Evolutionary conservation across 805 yeast genomes (phyloP).

Genomic region (Saccharomycopsis sp.): DNA sequence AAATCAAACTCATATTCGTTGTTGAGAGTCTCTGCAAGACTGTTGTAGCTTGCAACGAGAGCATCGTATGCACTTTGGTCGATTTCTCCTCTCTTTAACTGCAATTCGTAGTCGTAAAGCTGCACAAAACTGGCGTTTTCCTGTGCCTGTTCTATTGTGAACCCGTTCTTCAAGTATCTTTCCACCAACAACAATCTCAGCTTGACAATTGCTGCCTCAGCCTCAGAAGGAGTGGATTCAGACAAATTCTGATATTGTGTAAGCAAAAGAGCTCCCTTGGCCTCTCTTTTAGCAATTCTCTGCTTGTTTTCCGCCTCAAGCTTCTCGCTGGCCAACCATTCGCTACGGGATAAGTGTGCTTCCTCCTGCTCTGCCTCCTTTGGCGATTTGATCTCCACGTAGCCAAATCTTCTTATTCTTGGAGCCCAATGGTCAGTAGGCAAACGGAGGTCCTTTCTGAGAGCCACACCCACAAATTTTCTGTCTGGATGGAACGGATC

Average conservation of each 20-base stretch:
- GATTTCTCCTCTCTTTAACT: constrained; percentile 34
- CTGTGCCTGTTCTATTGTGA: constrained; percentile 47
- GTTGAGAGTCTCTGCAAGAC: constrained; percentile 36
- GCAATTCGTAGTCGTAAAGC: constrained; percentile 38
- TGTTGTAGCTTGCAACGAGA: constrained; percentile 29
- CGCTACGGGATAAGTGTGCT: constrained; percentile 59
- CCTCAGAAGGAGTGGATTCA: constrained; percentile 26
- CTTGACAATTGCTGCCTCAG: constrained; percentile 30
- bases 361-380: constrained; percentile 52
- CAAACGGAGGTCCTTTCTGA: constrained; percentile 51
- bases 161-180: constrained; percentile 55
- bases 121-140: constrained; percentile 49
- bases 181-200: constrained; percentile 49
- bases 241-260: constrained; percentile 28
- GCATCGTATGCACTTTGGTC: constrained; percentile 26
- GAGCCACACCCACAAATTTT: constrained; percentile 82
- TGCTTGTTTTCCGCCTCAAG: constrained; percentile 35
- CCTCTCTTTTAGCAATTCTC: constrained; percentile 36
- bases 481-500: constrained; percentile 97
- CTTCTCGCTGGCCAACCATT: constrained; percentile 48
- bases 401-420: constrained; percentile 77
- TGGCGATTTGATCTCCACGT: constrained; percentile 43
- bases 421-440: constrained; percentile 95
- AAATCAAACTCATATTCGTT: constrained; percentile 38
- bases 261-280: constrained; percentile 28